phyloP scores from a whole-genome alignment of 495 filamentous ascomycete genomes.

The Penicillium malachiteum region DNA sequence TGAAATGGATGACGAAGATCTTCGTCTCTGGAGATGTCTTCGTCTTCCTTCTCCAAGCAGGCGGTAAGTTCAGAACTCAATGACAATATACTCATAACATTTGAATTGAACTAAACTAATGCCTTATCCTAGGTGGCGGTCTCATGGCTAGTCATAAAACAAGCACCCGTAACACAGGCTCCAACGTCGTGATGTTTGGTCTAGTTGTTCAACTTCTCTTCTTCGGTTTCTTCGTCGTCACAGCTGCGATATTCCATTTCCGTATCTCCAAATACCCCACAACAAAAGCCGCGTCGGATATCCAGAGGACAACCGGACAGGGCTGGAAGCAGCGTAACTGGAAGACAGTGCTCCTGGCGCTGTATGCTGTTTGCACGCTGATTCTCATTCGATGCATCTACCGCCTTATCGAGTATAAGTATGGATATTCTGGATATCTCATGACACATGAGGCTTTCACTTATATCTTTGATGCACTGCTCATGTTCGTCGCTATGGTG shows the following conservation, averaged over 20 bases:
- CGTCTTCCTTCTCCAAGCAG: conserved; percentile 31
- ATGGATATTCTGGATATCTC: conserved; percentile 52
- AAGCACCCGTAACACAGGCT: conserved; percentile 24
- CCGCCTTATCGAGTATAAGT: conserved; percentile 60
- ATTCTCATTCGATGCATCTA: conserved; percentile 64
- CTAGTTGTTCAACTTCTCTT: conserved; percentile 43
- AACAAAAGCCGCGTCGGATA: conserved; percentile 16
- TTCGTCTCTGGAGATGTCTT: conserved; percentile 40
- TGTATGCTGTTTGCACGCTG: conserved; percentile 53
- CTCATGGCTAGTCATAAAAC: conserved; percentile 17
- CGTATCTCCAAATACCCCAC: conserved; percentile 28
- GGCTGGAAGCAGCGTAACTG: conserved; percentile 40
- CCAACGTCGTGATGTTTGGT: conserved; percentile 45
- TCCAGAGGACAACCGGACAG: background rate
- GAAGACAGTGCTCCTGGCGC: conserved; percentile 47
- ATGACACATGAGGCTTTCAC: conserved; percentile 57
- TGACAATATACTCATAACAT: background rate
- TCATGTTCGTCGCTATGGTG: conserved; percentile 57
- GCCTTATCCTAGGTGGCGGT: conserved; percentile 14
- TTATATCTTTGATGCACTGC: conserved; percentile 60
- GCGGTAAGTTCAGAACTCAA: conserved; percentile 15
- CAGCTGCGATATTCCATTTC: conserved; percentile 35
- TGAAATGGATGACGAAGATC: conserved; percentile 36
- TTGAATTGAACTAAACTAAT: background rate
- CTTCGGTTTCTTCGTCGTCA: conserved; percentile 48